These are phyloP conservation scores for Begonia fuchsioides DNA, from an alignment of 306 rosid genomes.

Conservation along the genomic window DNA sequence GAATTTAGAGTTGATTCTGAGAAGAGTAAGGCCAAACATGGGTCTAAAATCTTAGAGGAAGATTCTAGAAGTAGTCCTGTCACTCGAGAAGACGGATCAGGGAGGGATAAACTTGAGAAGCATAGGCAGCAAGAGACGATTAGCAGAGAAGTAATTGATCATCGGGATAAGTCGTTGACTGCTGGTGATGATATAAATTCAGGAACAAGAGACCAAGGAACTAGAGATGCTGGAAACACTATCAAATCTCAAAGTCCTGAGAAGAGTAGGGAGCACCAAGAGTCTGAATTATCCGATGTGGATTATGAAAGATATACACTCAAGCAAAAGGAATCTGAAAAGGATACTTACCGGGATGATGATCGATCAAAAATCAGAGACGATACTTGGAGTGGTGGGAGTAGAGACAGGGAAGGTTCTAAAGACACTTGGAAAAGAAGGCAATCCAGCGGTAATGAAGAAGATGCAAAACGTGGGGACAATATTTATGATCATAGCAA, in stretches of 20 bases:
- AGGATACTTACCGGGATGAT: slow-evolving; percentile 64
- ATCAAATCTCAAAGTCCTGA: slow-evolving; percentile 73
- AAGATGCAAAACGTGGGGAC: slow-evolving; percentile 63
- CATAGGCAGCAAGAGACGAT: slow-evolving; percentile 41
- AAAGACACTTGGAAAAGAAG: slow-evolving; percentile 84
- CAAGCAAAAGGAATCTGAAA: slow-evolving; percentile 69
- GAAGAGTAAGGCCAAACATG: slow-evolving; percentile 58
- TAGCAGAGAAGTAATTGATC: slow-evolving; percentile 41
- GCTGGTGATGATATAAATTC: slow-evolving; percentile 52
- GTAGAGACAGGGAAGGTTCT: slow-evolving; percentile 67
- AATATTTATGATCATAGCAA: slow-evolving; percentile 45
- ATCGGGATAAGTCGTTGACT: slow-evolving; percentile 38
- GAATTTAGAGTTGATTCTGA: slow-evolving; percentile 62
- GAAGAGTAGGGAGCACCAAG: slow-evolving; percentile 55
- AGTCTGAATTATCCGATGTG: slow-evolving; percentile 41
- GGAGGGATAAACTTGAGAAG: slow-evolving; percentile 53
- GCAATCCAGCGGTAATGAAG: slow-evolving; percentile 43
- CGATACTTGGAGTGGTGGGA: slow-evolving; percentile 64
- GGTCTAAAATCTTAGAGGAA: slow-evolving; percentile 40
- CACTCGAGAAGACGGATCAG: slow-evolving; percentile 38
- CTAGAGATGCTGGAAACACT: slow-evolving; percentile 37
- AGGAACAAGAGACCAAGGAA: slow-evolving; percentile 44
- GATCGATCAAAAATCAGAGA: slow-evolving; percentile 71
- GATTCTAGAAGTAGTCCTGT: slow-evolving; percentile 28
- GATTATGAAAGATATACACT: slow-evolving; percentile 50